Conservation (phyloP, 2,329 filamentous ascomycete species). For the Coniochaeta pulveracea region DNA sequence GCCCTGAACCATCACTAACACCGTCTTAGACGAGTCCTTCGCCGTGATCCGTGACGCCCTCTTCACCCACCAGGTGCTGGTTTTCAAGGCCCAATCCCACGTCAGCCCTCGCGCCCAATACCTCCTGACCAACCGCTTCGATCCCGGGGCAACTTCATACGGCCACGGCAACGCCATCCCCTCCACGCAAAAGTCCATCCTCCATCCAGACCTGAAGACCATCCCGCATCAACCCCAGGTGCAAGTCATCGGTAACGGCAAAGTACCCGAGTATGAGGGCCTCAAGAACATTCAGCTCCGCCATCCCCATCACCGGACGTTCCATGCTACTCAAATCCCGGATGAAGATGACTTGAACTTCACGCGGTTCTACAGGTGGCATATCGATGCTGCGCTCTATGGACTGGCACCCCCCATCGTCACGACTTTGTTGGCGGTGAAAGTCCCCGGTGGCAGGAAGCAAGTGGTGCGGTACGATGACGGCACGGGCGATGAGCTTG, state of each 20-base stretch:
- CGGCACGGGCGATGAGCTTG: conserved; percentile 51
- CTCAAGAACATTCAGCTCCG: conserved; percentile 54
- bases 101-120: conserved; percentile 62
- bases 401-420: conserved; percentile 63
- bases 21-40: conserved; percentile 47
- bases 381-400: conserved; percentile 70
- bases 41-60: conserved; percentile 50
- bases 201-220: conserved; percentile 72
- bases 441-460: conserved; percentile 52
- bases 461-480: conserved; percentile 67
- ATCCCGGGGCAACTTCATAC: conserved; percentile 53
- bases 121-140: conserved; percentile 62
- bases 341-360: conserved; percentile 34
- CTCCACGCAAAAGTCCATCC: conserved; percentile 46
- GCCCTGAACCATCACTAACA: not conserved
- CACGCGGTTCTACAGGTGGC: conserved; percentile 63
- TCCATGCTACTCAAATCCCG: conserved; percentile 56
- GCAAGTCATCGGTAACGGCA: conserved; percentile 70
- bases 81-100: conserved; percentile 57
- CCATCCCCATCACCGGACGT: conserved; percentile 69
- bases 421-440: conserved; percentile 63
- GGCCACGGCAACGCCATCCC: conserved; percentile 69
- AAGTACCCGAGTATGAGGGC: conserved; percentile 58
- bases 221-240: conserved; percentile 71
- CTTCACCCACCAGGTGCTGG: conserved; percentile 56